Evolutionary conservation across 2,329 filamentous ascomycete genomes (phyloP).

Genomic region (Cladophialophora carrionii): DNA sequence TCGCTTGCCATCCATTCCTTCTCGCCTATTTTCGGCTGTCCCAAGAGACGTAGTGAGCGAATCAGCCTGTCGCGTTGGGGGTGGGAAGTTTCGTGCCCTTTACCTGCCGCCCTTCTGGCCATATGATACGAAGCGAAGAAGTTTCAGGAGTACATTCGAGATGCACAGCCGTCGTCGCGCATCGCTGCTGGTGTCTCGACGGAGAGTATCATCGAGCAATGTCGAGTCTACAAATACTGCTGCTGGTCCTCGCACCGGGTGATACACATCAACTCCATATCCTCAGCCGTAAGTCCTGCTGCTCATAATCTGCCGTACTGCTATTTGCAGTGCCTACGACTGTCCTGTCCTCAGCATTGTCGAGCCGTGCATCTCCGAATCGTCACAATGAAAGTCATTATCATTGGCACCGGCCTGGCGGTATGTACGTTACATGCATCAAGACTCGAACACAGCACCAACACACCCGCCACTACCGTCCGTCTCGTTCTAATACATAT

Average conservation of each 20-base stretch:
- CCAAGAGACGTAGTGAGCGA: background rate
- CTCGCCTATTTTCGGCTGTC: constrained; percentile 3
- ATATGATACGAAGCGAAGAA: background rate
- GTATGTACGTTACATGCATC: background rate
- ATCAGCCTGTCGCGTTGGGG: background rate
- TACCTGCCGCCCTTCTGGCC: background rate
- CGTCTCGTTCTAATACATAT: background rate
- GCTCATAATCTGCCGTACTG: background rate
- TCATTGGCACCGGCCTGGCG: constrained; percentile 25
- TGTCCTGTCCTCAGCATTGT: background rate
- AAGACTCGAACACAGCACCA: background rate
- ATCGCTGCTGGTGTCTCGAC: background rate
- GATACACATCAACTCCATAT: background rate
- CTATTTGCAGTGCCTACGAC: background rate
- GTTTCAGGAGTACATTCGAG: background rate
- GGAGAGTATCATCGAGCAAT: background rate
- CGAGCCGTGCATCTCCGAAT: no score
- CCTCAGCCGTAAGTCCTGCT: background rate
- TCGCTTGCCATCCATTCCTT: background rate
- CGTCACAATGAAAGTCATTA: constrained; percentile 25
- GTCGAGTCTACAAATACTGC: background rate
- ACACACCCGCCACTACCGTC: background rate
- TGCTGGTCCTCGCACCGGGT: background rate
- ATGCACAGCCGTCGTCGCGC: background rate
- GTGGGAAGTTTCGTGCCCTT: background rate